Percentiles rank a stretch among this genome's conserved stretches.
Evolutionary conservation across 1,284 basidiomycete species (phyloP).

Genomic region (Sparassis latifolia): DNA sequence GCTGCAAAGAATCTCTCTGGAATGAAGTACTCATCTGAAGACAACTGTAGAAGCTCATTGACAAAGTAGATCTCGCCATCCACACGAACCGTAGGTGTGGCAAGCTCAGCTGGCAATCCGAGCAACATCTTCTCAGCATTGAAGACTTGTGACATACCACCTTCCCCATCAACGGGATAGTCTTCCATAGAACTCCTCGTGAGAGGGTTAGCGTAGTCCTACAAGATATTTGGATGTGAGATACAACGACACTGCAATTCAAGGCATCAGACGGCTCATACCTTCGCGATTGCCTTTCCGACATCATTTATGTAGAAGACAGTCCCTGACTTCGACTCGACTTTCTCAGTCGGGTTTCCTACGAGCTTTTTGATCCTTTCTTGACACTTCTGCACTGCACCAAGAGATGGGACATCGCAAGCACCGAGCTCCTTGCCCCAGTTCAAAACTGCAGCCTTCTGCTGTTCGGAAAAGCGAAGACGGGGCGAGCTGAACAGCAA

Average conservation of each 20-base stretch:
- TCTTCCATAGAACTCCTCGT: constrained; percentile 18
- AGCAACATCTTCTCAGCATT: constrained; percentile 22
- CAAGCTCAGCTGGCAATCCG: constrained; percentile 11
- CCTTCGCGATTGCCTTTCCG: constrained; percentile 17
- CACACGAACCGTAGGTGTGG: constrained; percentile 11
- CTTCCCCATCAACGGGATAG: constrained; percentile 21
- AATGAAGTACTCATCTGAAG: constrained; percentile 16
- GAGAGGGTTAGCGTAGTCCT: constrained; percentile 26
- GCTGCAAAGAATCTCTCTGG: constrained; percentile 15
- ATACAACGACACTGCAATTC: no score
- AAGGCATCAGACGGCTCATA: constrained; percentile 4
- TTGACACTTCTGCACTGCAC: constrained; percentile 10
- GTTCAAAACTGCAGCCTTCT: constrained; percentile 22
- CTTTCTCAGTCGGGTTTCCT: constrained; percentile 15
- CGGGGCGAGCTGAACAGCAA: constrained; percentile 22
- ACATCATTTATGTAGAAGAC: constrained; percentile 24
- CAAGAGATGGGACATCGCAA: constrained; percentile 17
- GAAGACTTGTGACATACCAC: constrained; percentile 17
- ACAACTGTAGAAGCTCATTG: constrained; percentile 15
- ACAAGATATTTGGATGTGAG: not conserved
- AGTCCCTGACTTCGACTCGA: constrained; percentile 14
- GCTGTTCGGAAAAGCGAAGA: constrained; percentile 19
- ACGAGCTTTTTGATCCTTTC: constrained; percentile 8
- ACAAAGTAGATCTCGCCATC: constrained; percentile 17
- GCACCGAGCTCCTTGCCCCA: constrained; percentile 24